Conservation (phyloP, 148 eudicot genomes). For the Rhododendron vialii region DNA sequence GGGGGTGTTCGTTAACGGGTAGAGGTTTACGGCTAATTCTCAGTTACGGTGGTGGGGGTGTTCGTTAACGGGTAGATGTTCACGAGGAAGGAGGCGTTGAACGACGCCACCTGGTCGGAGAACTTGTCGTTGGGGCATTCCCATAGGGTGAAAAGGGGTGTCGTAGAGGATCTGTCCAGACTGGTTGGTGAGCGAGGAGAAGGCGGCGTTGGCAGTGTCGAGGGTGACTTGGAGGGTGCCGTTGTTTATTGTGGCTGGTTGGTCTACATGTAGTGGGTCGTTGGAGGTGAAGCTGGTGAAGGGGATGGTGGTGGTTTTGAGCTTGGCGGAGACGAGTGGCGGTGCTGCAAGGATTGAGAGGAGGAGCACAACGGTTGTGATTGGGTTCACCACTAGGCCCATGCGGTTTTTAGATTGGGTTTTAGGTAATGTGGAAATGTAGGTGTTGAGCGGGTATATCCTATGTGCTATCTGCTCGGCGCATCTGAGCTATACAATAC, state of each 20-base stretch:
- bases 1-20: not conserved
- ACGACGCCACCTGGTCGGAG: slow-evolving; percentile 35
- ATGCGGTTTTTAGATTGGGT: not conserved
- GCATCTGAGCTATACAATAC: fast-evolving
- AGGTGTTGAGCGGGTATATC: too few species aligned
- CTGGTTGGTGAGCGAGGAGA: slow-evolving; percentile 14
- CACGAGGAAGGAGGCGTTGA: slow-evolving; percentile 53
- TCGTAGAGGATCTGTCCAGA: slow-evolving; percentile 47
- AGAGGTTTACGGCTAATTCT: slow-evolving; percentile 31
- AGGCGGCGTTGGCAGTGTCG: slow-evolving; percentile 41
- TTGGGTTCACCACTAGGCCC: not conserved
- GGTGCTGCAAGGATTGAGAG: not conserved
- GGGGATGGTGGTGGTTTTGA: not conserved
- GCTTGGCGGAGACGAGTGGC: slow-evolving; percentile 7
- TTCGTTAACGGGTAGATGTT: slow-evolving; percentile 24
- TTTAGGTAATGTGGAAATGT: not conserved
- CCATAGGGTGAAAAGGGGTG: slow-evolving; percentile 44
- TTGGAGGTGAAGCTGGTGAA: not conserved
- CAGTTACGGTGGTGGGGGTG: slow-evolving; percentile 15
- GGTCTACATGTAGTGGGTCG: not conserved
- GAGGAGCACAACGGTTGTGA: slow-evolving; percentile 8
- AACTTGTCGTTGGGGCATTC: not conserved
- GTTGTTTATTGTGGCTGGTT: slow-evolving; percentile 44
- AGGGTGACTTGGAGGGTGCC: slow-evolving; percentile 70
- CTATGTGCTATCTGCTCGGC: too few species aligned